Conservation (phyloP, 2,329 filamentous ascomycete genomes). For the Aspergillus novoparasiticus region DNA sequence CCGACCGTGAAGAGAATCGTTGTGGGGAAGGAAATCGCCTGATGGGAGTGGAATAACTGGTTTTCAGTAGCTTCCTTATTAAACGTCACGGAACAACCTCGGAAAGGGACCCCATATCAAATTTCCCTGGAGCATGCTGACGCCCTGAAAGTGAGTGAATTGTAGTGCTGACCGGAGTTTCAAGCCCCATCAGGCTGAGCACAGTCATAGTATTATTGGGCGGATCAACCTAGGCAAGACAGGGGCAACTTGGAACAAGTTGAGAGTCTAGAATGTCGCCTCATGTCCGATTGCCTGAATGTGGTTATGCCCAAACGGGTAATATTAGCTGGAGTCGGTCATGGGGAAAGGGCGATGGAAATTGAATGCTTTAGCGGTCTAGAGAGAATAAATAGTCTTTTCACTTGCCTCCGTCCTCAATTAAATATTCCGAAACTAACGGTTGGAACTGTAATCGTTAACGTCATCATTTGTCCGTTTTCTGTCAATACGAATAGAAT, state of each 20-base stretch:
- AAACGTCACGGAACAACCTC: background rate
- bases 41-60: background rate
- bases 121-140: background rate
- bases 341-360: background rate
- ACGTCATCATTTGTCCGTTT: constrained; percentile 6
- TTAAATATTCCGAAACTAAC: constrained; percentile 8
- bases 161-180: background rate
- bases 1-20: background rate
- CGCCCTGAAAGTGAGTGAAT: background rate
- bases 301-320: constrained; percentile 8
- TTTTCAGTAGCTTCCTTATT: background rate
- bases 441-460: background rate
- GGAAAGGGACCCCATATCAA: background rate
- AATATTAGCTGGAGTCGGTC: constrained; percentile 13
- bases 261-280: constrained; percentile 14
- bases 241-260: background rate
- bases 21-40: background rate
- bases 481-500: constrained; percentile 2
- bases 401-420: background rate
- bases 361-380: background rate
- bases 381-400: background rate
- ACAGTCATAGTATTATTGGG: background rate
- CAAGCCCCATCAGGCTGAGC: background rate
- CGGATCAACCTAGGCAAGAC: background rate
- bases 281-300: constrained; percentile 12